These are phyloP conservation scores for Yamadazyma philogaea DNA, from an alignment of 805 yeast species.

Conservation along the genomic window DNA sequence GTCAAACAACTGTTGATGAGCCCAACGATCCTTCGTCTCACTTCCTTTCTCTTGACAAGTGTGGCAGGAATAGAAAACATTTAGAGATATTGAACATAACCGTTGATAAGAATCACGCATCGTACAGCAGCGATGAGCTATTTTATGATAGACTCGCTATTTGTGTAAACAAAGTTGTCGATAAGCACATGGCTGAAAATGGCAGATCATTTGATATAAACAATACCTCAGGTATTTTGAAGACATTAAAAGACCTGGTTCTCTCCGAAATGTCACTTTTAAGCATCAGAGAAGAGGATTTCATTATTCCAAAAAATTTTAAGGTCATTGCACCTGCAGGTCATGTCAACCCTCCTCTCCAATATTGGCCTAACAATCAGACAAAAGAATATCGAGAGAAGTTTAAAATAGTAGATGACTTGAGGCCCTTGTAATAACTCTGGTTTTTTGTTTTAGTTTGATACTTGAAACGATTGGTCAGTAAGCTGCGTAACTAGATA, in stretches of 20 bases:
- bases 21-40: neutral
- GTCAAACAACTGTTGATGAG: too few species aligned
- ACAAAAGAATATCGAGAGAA: constrained; percentile 29
- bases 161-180: constrained; percentile 33
- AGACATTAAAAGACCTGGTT: constrained; percentile 2
- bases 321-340: constrained; percentile 25
- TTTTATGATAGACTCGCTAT: constrained; percentile 31
- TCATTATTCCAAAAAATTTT: constrained; percentile 23
- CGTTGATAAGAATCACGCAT: constrained; percentile 11
- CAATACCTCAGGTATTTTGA: neutral
- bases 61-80: constrained; percentile 61
- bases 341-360: constrained; percentile 16
- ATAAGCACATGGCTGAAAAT: constrained; percentile 13
- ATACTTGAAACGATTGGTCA: too few species aligned
- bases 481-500: too few species aligned
- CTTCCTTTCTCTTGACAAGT: constrained; percentile 84
- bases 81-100: constrained; percentile 50
- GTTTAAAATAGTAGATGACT: neutral
- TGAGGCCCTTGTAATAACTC: neutral
- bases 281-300: constrained; percentile 1
- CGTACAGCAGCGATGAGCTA: constrained; percentile 13
- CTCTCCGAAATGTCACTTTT: neutral
- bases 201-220: neutral
- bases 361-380: constrained; percentile 37
- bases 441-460: too few species aligned